These are phyloP conservation scores for Fusarium gaditjirri DNA, from an alignment of 2,329 filamentous ascomycete genomes.

Conservation along the genomic window DNA sequence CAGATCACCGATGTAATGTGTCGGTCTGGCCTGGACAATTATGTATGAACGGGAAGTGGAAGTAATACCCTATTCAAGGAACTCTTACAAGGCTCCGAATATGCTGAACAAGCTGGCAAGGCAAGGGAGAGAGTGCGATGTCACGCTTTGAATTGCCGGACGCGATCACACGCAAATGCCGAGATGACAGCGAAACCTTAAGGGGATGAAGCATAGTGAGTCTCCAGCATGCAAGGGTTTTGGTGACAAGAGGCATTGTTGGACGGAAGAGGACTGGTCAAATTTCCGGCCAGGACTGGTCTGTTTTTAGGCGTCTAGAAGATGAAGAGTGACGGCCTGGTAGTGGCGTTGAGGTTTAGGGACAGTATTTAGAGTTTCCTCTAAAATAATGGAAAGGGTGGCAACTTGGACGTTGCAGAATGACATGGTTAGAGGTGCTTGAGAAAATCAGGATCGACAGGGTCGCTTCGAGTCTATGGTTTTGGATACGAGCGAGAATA, in stretches of 20 bases:
- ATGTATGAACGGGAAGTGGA: background rate
- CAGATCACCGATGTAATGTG: slow-evolving; percentile 13
- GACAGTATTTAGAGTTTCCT: slow-evolving; percentile 14
- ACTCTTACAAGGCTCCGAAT: slow-evolving; percentile 18
- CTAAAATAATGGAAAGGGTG: background rate
- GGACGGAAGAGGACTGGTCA: slow-evolving; percentile 5
- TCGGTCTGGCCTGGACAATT: background rate
- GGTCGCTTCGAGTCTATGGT: background rate
- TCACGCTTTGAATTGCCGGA: slow-evolving; percentile 20
- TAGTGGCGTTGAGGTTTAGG: background rate
- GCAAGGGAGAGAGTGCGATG: slow-evolving; percentile 4
- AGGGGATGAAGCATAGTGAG: slow-evolving; percentile 6
- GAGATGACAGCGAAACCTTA: slow-evolving; percentile 6
- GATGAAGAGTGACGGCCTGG: background rate
- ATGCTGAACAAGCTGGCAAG: background rate
- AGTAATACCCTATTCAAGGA: background rate
- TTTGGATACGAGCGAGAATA: background rate
- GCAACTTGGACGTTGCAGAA: background rate
- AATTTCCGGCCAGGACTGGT: background rate
- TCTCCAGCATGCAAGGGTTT: background rate
- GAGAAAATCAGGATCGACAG: slow-evolving; percentile 25
- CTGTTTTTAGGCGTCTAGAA: background rate
- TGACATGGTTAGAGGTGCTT: background rate
- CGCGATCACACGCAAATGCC: slow-evolving; percentile 29
- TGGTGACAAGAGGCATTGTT: background rate